Conservation (phyloP, 345 rosid species). For the Eucalyptus sp. region DNA sequence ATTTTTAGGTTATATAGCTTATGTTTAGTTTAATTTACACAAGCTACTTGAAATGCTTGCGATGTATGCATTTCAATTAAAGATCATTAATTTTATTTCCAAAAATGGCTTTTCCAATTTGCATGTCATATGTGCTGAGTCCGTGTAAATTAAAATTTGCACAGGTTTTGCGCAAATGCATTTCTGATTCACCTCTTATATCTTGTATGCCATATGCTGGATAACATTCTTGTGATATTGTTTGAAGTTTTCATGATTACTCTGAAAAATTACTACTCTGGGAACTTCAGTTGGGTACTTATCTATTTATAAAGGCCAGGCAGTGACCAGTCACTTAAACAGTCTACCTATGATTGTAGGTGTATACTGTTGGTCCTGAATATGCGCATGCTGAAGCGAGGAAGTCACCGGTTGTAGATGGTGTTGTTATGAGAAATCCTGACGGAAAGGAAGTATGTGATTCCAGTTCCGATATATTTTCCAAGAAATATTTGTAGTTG, state of each 20-base stretch:
- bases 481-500: not conserved
- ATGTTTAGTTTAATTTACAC: not conserved
- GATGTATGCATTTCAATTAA: not conserved
- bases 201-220: not conserved
- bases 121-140: not conserved
- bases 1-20: not conserved
- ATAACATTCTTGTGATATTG: not conserved
- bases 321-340: not conserved
- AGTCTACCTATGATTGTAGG: constrained; percentile 39
- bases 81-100: not conserved
- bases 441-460: constrained; percentile 95
- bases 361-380: constrained; percentile 97
- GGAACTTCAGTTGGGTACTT: not conserved
- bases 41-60: not conserved
- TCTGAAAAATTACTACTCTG: not conserved
- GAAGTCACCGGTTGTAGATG: constrained; percentile 99
- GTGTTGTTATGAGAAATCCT: constrained; percentile 96
- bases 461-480: not conserved
- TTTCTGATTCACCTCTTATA: not conserved
- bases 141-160: not conserved
- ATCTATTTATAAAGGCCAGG: not conserved
- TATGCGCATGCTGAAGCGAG: constrained; percentile 99
- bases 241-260: not conserved
- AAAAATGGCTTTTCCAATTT: not conserved
- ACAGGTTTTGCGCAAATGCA: not conserved